Evolutionary conservation across 768 basidiomycete species (phyloP).

Genomic region (Gloeophyllum trabeum): DNA sequence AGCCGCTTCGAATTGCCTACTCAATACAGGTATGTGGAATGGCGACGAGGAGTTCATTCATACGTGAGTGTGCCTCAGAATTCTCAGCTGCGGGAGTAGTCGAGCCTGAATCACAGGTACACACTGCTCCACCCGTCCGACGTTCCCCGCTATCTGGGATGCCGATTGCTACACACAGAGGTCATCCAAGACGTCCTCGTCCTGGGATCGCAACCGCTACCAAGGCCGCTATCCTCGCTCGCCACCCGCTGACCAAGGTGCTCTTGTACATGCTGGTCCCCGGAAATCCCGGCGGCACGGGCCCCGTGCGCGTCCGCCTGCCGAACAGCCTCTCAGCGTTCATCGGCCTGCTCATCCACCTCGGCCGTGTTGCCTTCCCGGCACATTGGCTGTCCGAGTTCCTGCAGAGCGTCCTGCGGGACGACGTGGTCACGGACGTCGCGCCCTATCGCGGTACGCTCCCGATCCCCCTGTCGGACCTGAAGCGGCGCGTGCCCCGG

Average conservation of each 20-base stretch:
- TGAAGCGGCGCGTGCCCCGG: conserved; percentile 6
- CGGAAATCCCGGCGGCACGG: not conserved
- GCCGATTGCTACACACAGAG: conserved; percentile 4
- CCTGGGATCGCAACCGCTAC: too few relatives aligned
- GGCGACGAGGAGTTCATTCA: not conserved
- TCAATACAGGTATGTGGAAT: conserved; percentile 8
- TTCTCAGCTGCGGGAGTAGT: too few relatives aligned
- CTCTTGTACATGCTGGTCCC: conserved; percentile 20
- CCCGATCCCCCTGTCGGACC: conserved; percentile 15
- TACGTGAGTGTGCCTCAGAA: too few relatives aligned
- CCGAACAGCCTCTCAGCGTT: conserved; percentile 24
- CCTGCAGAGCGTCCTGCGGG: conserved; percentile 2
- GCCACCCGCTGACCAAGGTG: conserved; percentile 19
- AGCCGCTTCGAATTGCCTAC: conserved; percentile 17
- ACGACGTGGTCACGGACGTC: not conserved
- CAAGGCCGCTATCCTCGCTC: conserved; percentile 8
- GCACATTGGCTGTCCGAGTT: conserved; percentile 25
- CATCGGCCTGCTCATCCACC: conserved; percentile 19
- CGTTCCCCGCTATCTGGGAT: conserved; percentile 11
- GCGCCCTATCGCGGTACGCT: conserved; percentile 13
- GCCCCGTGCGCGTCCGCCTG: conserved; percentile 15
- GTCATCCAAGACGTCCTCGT: too few relatives aligned
- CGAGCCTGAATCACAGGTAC: conserved; percentile 18
- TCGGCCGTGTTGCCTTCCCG: conserved; percentile 23
- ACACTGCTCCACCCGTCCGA: conserved; percentile 18